A percentile compares a stretch with the other conserved stretches of the same genome.
phyloP scores from a whole-genome alignment of 805 yeast genomes.

The Candida vaughaniae region DNA sequence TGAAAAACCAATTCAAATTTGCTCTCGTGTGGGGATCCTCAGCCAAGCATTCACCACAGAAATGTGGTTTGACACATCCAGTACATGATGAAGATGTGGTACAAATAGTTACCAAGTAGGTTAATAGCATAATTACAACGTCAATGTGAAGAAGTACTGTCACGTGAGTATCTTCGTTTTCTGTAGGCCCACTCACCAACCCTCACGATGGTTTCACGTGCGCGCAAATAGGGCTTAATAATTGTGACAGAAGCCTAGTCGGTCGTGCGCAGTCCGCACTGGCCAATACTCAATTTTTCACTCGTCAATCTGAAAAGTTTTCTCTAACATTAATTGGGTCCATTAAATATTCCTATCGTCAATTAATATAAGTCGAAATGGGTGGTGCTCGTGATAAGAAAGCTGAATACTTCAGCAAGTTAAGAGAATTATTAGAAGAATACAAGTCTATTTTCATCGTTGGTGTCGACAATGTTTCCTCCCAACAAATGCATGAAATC shows the following conservation, averaged over 20 bases:
- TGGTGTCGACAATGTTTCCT: slow-evolving; percentile 99
- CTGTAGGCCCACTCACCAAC: too few species aligned
- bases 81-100: slow-evolving; percentile 95
- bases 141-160: too few species aligned
- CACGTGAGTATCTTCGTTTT: too few species aligned
- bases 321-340: slow-evolving; percentile 25
- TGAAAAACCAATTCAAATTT: slow-evolving; percentile 87
- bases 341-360: slow-evolving; percentile 93
- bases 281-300: too few species aligned
- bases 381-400: slow-evolving; percentile 99
- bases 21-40: slow-evolving; percentile 97
- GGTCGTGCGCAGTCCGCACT: too few species aligned
- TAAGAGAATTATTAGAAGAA: slow-evolving; percentile 92
- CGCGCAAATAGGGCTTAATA: slow-evolving; percentile 10
- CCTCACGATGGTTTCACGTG: too few species aligned
- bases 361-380: slow-evolving; percentile 80
- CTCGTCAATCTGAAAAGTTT: too few species aligned
- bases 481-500: slow-evolving; percentile 99
- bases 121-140: not conserved
- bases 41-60: slow-evolving; percentile 94
- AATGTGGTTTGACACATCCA: slow-evolving; percentile 83
- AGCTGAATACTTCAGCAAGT: slow-evolving; percentile 90
- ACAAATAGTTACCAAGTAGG: slow-evolving; percentile 77
- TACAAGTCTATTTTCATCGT: slow-evolving; percentile 98
- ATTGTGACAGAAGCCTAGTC: too few species aligned